Evolutionary conservation across 176 grass and related monocot genomes (phyloP).

Genomic region (Lolium multiflorum): DNA sequence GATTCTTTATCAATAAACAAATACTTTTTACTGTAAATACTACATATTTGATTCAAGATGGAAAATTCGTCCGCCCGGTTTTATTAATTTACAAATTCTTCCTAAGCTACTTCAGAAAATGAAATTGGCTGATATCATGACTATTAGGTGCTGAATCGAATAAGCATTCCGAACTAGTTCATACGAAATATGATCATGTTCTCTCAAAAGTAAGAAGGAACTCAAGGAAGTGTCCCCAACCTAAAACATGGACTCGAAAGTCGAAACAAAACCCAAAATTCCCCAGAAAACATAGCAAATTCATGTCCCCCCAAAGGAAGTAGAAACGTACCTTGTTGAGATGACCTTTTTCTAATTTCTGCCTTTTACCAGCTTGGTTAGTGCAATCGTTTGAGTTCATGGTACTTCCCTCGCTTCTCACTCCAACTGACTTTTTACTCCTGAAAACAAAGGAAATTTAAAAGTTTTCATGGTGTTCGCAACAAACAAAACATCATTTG

Average conservation of each 20-base stretch:
- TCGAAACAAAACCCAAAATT: background rate
- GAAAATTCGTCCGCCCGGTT: too few relatives aligned
- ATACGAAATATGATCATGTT: background rate
- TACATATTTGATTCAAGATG: too few relatives aligned
- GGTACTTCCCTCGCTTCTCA: slow-evolving; percentile 56
- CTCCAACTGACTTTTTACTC: slow-evolving; percentile 51
- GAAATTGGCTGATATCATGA: too few relatives aligned
- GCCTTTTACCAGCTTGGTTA: slow-evolving; percentile 86
- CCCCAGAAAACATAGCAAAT: background rate
- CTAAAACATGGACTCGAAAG: background rate
- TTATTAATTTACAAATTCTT: too few relatives aligned
- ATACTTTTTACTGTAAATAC: too few relatives aligned
- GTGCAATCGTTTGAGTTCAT: slow-evolving; percentile 63
- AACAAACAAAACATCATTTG: background rate
- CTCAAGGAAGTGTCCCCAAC: background rate
- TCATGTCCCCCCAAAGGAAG: background rate
- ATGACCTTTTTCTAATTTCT: slow-evolving; percentile 90
- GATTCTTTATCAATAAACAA: too few relatives aligned
- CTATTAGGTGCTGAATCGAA: background rate
- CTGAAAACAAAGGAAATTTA: slow-evolving; percentile 51
- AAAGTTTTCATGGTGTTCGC: background rate
- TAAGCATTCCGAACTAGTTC: background rate
- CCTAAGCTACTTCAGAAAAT: too few relatives aligned
- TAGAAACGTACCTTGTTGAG: slow-evolving; percentile 63
- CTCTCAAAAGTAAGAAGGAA: background rate